Evolutionary conservation across 225 moss, liverwort and hornwort genomes (phyloP), one percentile per base, ranked within the genome.

Genomic region (Marchantia paleacea): DNA sequence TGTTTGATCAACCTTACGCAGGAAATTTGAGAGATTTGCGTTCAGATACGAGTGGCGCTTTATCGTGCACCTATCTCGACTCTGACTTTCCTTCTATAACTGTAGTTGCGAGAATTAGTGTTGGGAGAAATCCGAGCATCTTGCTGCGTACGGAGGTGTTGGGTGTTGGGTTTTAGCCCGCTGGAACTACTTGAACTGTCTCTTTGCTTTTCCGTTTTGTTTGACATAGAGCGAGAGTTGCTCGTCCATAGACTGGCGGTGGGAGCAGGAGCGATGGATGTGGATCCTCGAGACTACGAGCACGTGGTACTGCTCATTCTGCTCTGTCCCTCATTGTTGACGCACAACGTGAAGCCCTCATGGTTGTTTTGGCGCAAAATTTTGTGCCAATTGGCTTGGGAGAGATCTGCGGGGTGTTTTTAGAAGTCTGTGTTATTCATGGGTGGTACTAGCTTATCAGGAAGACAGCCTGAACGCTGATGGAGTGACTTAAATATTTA

Each of bases 261-360:
- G 69, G 70, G 52, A 71, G 68, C 67, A 67, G 68, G 61, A 86
- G 82, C 64, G 50, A 88, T 88, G 87, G 87, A 88, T 80, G 78
- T 88, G 22, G 82, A 88, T 78, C 87, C 87, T 48, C 82, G 85
- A 54, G 82, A 88, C 7, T 83, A 85, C 64, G 87, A 88, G 74
- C 80, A 88, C 81, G 82, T 85, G 85, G 87, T 88, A 80, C 24
- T 39, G 39, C 7, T 77, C 14, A 52, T 24, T 75, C 75, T 52
- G 73, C 73, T 73, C 47, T 73, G 53, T 53, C 19, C 26, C n/a
- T 9, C 6, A 51, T 6, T 52, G 12, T 4, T 24, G 24, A 2
- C 4, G 8, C 12, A 25, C 24, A 24, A 24, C 51, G 0, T 73
- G 24, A 53, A 70, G 20, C 73, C 52, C 53, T 73, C 20, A 1